These are phyloP conservation scores for Aspergillus brasiliensis DNA, from an alignment of 2,329 filamentous ascomycete species.

Conservation along the genomic window DNA sequence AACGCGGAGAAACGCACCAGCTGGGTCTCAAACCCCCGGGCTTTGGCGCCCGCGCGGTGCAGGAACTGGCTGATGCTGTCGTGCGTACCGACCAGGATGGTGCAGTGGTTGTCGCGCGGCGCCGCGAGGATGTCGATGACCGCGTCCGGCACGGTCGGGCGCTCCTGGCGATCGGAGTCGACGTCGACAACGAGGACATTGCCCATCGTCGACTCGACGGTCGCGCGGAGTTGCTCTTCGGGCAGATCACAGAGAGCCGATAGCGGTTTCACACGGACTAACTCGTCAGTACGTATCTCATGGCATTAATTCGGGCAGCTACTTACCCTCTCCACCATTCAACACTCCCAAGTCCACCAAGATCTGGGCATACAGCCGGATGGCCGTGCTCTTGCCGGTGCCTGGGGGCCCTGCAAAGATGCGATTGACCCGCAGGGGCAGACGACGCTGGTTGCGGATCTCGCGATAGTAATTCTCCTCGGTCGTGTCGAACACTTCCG, in stretches of 20 bases:
- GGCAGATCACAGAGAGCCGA: slow-evolving; percentile 10
- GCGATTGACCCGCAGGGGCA: slow-evolving; percentile 19
- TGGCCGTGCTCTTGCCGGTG: slow-evolving; percentile 26
- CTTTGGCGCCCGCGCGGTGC: slow-evolving; percentile 8
- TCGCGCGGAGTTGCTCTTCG: slow-evolving; percentile 1
- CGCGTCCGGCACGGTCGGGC: slow-evolving; percentile 8
- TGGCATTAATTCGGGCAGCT: not conserved
- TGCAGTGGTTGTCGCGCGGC: slow-evolving; percentile 16
- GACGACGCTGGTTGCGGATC: slow-evolving; percentile 19
- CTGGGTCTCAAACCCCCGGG: slow-evolving; percentile 6
- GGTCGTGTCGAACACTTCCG: slow-evolving; percentile 16
- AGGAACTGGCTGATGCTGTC: slow-evolving; percentile 17
- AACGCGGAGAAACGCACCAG: slow-evolving; percentile 18
- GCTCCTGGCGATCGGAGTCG: slow-evolving; percentile 11
- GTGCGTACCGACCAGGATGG: slow-evolving; percentile 16
- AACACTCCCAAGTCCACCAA: slow-evolving; percentile 22
- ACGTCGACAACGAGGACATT: slow-evolving; percentile 22
- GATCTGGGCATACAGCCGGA: slow-evolving; percentile 21
- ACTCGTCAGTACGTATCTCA: not conserved
- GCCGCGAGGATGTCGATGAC: slow-evolving; percentile 7
- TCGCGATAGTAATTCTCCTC: slow-evolving; percentile 25
- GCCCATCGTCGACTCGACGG: slow-evolving; percentile 12
- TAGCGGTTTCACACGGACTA: slow-evolving; percentile 8
- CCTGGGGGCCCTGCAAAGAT: slow-evolving; percentile 24
- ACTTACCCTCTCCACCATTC: slow-evolving; percentile 15